A percentile compares a stretch with the other conserved stretches of the same genome.
Evolutionary conservation across 1,284 basidiomycete species (phyloP).

Genomic region (Polyporus tsugae): DNA sequence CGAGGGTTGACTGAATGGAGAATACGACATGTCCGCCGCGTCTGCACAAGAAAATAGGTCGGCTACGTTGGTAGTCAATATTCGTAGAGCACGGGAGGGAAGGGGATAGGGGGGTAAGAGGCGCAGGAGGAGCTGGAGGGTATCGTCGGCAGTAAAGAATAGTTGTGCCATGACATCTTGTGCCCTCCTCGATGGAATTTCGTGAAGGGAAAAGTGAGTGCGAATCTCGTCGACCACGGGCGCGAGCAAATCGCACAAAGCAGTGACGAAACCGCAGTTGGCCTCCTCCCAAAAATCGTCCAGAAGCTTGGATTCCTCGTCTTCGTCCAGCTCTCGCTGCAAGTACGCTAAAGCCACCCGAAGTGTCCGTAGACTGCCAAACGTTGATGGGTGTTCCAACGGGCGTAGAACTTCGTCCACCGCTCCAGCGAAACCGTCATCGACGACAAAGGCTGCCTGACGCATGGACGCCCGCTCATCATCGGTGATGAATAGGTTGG

Average conservation of each 20-base stretch:
- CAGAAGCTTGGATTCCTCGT: conserved; percentile 61
- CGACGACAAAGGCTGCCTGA: conserved; percentile 66
- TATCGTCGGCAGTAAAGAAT: conserved; percentile 59
- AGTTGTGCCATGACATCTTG: conserved; percentile 58
- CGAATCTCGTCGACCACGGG: conserved; percentile 60
- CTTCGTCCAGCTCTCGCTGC: conserved; percentile 56
- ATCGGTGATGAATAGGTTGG: conserved; percentile 67
- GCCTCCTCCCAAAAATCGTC: conserved; percentile 67
- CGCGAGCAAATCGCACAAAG: conserved; percentile 60
- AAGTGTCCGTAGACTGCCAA: conserved; percentile 60
- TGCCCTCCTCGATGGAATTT: conserved; percentile 39
- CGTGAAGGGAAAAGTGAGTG: conserved; percentile 51
- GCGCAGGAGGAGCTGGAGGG: conserved; percentile 57
- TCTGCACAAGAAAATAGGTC: conserved; percentile 67
- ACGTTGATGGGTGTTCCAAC: conserved; percentile 57
- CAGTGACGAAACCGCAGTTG: conserved; percentile 60
- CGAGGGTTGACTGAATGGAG: conserved; percentile 49
- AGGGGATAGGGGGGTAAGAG: conserved; percentile 57
- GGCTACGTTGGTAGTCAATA: conserved; percentile 52
- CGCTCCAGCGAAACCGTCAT: conserved; percentile 70
- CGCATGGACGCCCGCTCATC: conserved; percentile 64
- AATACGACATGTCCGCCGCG: conserved; percentile 52
- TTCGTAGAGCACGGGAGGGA: conserved; percentile 55
- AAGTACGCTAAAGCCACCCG: conserved; percentile 70
- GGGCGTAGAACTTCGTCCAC: conserved; percentile 64